phyloP scores from a whole-genome alignment of 1,284 basidiomycete genomes.

The Hemileia vastatrix region DNA sequence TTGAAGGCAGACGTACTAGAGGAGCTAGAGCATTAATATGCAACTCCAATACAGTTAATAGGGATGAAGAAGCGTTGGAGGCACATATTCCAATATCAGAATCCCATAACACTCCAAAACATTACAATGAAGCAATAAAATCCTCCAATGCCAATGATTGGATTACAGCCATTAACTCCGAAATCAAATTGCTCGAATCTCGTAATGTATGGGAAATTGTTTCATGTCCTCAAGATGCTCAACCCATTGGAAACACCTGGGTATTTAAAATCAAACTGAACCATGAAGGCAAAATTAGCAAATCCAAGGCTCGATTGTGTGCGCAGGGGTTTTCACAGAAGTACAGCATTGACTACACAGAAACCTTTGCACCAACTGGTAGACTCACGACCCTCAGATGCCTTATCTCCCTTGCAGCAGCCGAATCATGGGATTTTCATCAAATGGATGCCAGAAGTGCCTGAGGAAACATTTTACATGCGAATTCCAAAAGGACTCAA shows the following conservation, averaged over 20 bases:
- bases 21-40: no score
- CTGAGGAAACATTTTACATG: not conserved
- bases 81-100: no score
- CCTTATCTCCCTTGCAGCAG: not conserved
- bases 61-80: no score
- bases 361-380: conserved; percentile 11
- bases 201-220: not conserved
- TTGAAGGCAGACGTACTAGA: no score
- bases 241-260: conserved; percentile 1
- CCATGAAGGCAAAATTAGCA: conserved; percentile 3
- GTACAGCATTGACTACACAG: not conserved
- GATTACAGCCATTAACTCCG: not conserved
- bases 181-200: not conserved
- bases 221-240: not conserved
- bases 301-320: conserved; percentile 3
- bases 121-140: no score
- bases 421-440: not conserved
- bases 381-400: not conserved
- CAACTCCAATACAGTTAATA: no score
- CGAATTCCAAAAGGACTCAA: not conserved
- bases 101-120: no score
- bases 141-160: no score
- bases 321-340: not conserved
- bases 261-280: conserved; percentile 2
- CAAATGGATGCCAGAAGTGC: not conserved